Base-by-base conservation (phyloP, 768 basidiomycete genomes). In the Cystobasidium tubakii region DNA sequence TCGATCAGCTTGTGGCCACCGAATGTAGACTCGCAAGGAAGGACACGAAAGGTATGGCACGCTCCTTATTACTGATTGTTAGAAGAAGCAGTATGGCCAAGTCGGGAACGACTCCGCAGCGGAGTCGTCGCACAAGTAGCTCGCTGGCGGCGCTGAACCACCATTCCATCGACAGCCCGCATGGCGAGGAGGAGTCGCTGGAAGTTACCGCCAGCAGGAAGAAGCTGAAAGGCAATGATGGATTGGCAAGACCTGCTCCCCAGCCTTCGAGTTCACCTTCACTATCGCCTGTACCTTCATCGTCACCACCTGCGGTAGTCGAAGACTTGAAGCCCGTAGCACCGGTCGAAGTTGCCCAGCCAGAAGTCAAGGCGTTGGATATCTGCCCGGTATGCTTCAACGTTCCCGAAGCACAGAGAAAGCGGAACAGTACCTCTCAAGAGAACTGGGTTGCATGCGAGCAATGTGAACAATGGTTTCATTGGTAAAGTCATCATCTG, bases 401-500 rank as follows among this genome's bases (percentile, higher is more conserved):
- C 36, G 43, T 62, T 2, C 69, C 54, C 25, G 31, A 31, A 71
- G 55, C 23, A 34, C 50, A 71, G 36, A 15, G 50, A 43, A 53
- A 54, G 44, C 39, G 39, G 44, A 4, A 67, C 13, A 71, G 34
- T 25, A 60, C 54, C 21, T 57, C 29, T 6, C 19, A 42, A 33
- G 69, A 71, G 25, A 44, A 34, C 69, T 71, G 69, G 69, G 33
- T 71, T 2, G 69, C 69, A 21, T 71, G 69, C 36, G 69, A 71
- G 33, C 36, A 39, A 29, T 71, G 69, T 27, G 55, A 55, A 43
- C 53, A 55, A 29, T 71, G 69, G 69, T 71, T 71, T 39, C 69
- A 71, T 25, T 65, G 63, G 63, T 46, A 42, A 62, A 29, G 4
- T 31, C 27, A 1, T 12, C 27, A 6, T 31, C 29, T 6, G 1